Percentiles rank a stretch among this genome's conserved stretches.
Conservation (phyloP, 2,329 filamentous ascomycete species). For the Pestalotiopsis fici region DNA sequence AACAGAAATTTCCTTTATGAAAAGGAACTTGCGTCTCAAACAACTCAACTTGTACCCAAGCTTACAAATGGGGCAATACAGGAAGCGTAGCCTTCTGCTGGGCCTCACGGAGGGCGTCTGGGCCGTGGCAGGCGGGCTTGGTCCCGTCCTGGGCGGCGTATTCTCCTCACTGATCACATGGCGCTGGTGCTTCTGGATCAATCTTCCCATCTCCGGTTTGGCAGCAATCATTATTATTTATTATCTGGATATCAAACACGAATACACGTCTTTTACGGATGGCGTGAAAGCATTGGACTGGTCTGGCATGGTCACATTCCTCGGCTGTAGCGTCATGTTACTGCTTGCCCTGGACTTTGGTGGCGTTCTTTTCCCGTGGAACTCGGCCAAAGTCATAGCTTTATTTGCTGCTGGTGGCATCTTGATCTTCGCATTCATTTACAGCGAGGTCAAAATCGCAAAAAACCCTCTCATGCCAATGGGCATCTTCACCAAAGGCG, state of each 20-base stretch:
- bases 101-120: constrained; percentile 47
- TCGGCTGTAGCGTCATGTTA: background rate
- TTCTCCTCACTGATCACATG: constrained; percentile 19
- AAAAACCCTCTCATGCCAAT: constrained; percentile 4
- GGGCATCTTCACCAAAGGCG: background rate
- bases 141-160: constrained; percentile 23
- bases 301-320: background rate
- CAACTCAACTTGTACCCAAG: no score
- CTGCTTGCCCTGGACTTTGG: constrained; percentile 5
- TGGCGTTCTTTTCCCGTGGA: constrained; percentile 1
- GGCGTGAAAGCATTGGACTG: constrained; percentile 3
- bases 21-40: no score
- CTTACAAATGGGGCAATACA: background rate
- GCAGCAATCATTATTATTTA: background rate
- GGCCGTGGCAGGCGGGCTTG: constrained; percentile 35
- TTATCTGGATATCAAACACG: constrained; percentile 3
- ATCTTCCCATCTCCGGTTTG: constrained; percentile 2
- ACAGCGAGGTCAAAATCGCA: constrained; percentile 1
- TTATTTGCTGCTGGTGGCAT: background rate
- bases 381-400: constrained; percentile 2
- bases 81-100: constrained; percentile 19
- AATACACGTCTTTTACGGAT: background rate
- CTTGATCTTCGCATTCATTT: constrained; percentile 1
- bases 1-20: no score
- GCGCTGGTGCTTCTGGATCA: constrained; percentile 25